Base-by-base conservation (phyloP, 805 yeast species). In the Candida koratica region DNA sequence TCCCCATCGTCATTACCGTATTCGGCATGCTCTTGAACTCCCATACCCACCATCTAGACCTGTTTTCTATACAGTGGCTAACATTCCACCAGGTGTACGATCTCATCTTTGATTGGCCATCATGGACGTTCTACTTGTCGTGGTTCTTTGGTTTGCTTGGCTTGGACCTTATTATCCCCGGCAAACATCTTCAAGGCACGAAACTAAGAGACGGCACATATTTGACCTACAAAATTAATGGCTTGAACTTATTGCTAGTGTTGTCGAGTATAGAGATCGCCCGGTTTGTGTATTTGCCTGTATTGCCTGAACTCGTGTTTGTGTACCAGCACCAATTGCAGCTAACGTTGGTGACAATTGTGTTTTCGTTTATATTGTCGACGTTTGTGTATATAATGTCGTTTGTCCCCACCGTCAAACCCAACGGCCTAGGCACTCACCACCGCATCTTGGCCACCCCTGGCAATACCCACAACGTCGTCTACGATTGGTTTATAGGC, bases 401-500 rank as follows among this genome's bases (percentile, higher is more conserved):
- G 4, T 90, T 80, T 53, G 45, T 81, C 5, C 85, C 88, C 10
- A 58, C 78, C 25, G 41, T 58, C 5, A 45, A 50, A 22, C 49
- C 62, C 17, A 83, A 81, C 52, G 81, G 81, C 5, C 38, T 49
- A 4, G 74, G 71, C 0, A 75, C 80, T 1, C 66, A 64, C 8
- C 93, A 85, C 50, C 69, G 84, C 45, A 77, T 93, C 25, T 67
- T 93, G 35, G 89, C 97, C 0, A 58, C 74, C 25, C 93, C 93
- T 29, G 98, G 98, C 3, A 90, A 90, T 61, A 71, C 95, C 0
- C 84, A 86, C 0, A 79, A 75, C 46, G 47, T 60, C 0, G 48
- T 90, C 7, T 90, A 84, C 55, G 96, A 93, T 53, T 89, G 96
- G 97, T 93, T 88, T 54, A 88, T 93, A 55, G 98, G 98, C 19